Evolutionary conservation across 257 asterid genomes (phyloP).

Genomic region (Plantago elongata): DNA sequence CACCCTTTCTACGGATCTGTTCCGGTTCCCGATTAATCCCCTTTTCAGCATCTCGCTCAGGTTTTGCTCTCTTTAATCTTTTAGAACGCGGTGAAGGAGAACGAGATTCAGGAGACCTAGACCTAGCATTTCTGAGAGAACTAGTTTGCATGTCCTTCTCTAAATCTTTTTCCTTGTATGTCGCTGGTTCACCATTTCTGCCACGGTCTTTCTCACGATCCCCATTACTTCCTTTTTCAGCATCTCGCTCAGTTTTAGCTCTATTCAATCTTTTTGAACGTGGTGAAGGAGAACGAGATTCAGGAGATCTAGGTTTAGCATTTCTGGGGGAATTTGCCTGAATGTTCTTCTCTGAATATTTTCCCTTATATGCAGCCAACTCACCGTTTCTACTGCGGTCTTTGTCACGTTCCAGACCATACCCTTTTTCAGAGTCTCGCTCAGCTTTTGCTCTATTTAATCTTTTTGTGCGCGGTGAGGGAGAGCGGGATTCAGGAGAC

Average conservation of each 20-base stretch:
- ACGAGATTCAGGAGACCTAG: conserved; percentile 34
- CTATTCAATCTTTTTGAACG: conserved; percentile 62
- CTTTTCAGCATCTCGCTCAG: conserved; percentile 48
- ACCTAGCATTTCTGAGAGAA: conserved; percentile 11
- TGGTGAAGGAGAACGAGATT: conserved; percentile 55
- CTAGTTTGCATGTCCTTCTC: conserved; percentile 28
- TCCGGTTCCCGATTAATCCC: conserved; percentile 44
- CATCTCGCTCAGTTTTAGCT: conserved; percentile 52
- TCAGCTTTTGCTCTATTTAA: conserved; percentile 56
- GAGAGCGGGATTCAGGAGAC: conserved; percentile 42
- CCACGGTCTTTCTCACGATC: conserved; percentile 43
- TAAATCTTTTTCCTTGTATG: conserved; percentile 40
- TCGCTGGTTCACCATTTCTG: conserved; percentile 40
- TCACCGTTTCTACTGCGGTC: conserved; percentile 43
- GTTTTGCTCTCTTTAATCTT: conserved; percentile 56
- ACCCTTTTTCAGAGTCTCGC: conserved; percentile 41
- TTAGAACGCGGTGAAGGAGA: conserved; percentile 73
- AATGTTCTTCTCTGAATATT: conserved; percentile 39
- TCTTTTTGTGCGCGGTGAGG: conserved; percentile 75
- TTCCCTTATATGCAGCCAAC: conserved; percentile 39
- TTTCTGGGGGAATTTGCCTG: too few relatives aligned
- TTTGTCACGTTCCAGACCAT: conserved; percentile 44
- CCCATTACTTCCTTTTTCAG: conserved; percentile 42
- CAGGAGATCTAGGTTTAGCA: conserved; percentile 35
- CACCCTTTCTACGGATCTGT: conserved; percentile 41